phyloP scores from a whole-genome alignment of 2,329 filamentous ascomycete species.

The Decorospora gaudefroyi region DNA sequence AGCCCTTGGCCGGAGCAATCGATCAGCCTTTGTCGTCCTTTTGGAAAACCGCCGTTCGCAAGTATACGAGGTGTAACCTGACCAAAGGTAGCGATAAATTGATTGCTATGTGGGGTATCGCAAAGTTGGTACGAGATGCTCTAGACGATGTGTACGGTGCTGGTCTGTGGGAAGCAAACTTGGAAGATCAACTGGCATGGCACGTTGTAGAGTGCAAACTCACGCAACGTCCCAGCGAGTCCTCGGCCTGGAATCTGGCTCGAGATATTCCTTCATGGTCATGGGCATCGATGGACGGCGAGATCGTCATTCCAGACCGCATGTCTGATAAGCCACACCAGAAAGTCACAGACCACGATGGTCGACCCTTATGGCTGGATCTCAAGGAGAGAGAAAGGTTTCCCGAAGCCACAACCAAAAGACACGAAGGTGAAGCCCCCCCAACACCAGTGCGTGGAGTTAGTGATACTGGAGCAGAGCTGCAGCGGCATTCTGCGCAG shows the following conservation, averaged over 20 bases:
- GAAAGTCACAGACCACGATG: conserved; percentile 22
- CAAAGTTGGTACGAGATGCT: conserved; percentile 32
- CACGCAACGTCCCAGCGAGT: conserved; percentile 16
- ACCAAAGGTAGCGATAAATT: conserved; percentile 29
- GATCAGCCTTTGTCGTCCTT: conserved; percentile 28
- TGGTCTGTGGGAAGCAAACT: conserved; percentile 30
- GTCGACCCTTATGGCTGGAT: conserved; percentile 16
- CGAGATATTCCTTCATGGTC: conserved; percentile 30
- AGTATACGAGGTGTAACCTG: conserved; percentile 31
- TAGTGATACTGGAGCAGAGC: conserved; percentile 19
- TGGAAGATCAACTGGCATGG: conserved; percentile 37
- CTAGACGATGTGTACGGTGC: conserved; percentile 25
- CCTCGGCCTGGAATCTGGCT: neutral
- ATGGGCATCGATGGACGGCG: conserved; percentile 30
- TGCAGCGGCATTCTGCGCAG: conserved; percentile 6
- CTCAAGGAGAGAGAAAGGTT: conserved; percentile 5
- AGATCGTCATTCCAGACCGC: conserved; percentile 20
- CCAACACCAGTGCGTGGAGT: conserved; percentile 10
- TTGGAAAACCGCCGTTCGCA: conserved; percentile 31
- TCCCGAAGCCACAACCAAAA: conserved; percentile 2
- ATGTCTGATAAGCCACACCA: conserved; percentile 16
- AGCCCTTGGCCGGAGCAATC: conserved; percentile 20
- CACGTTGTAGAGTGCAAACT: conserved; percentile 20
- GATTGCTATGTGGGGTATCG: conserved; percentile 38
- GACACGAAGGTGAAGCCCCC: neutral